Evolutionary conservation across 306 rosid species (phyloP).

Genomic region (Begonia peltatifolia): DNA sequence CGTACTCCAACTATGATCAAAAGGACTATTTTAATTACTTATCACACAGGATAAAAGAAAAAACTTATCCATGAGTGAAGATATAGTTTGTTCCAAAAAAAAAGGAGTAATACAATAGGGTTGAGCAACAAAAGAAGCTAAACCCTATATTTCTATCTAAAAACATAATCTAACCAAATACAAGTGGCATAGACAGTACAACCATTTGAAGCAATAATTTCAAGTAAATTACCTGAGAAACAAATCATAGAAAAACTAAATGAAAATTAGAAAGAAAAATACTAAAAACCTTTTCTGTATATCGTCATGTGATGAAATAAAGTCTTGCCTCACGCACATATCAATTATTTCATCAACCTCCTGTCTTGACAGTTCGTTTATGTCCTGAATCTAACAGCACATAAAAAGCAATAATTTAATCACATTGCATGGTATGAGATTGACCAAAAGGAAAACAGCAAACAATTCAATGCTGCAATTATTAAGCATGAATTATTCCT

Average conservation of each 20-base stretch:
- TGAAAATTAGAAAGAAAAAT: neutral
- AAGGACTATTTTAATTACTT: no score
- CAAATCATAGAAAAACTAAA: no score
- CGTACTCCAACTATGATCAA: no score
- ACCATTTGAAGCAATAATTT: no score
- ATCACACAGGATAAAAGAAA: no score
- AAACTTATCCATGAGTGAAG: no score
- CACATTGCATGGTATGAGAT: neutral
- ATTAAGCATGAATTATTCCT: slow-evolving; percentile 1
- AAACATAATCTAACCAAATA: neutral
- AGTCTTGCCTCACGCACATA: slow-evolving; percentile 43
- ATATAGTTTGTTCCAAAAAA: no score
- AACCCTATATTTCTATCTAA: neutral
- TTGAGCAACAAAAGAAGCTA: no score
- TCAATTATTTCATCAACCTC: slow-evolving; percentile 83
- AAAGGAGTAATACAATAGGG: no score
- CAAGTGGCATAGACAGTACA: no score
- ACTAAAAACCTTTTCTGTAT: slow-evolving; percentile 53
- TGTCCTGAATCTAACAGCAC: slow-evolving; percentile 58
- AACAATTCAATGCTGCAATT: neutral
- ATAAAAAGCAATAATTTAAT: neutral
- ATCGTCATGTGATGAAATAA: slow-evolving; percentile 60
- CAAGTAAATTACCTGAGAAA: no score
- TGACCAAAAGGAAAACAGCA: neutral
- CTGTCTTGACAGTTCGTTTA: slow-evolving; percentile 83